Evolutionary conservation across 768 basidiomycete species (phyloP).

Genomic region (Rhodotorula toruloides): DNA sequence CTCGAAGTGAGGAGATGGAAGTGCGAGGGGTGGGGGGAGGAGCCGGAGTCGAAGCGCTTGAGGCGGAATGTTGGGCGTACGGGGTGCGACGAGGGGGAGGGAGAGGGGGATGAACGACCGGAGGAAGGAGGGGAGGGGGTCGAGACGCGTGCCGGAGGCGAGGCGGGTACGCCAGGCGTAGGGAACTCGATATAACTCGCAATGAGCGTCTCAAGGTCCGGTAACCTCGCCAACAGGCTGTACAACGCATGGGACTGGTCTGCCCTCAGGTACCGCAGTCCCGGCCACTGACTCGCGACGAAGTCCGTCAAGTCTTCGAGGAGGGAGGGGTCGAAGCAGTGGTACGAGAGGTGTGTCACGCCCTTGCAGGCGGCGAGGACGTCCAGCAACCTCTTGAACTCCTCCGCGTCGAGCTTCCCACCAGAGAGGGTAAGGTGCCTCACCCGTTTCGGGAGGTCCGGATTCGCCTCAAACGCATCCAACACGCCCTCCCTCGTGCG

Average conservation of each 20-base stretch:
- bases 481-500: neutral
- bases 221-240: constrained; percentile 1
- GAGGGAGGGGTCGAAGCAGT: constrained; percentile 17
- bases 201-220: constrained; percentile 25
- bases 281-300: constrained; percentile 12
- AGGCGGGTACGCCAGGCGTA: neutral
- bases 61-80: constrained; percentile 15
- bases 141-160: neutral
- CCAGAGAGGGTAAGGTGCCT: constrained; percentile 11
- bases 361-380: neutral
- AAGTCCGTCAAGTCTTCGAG: constrained; percentile 8
- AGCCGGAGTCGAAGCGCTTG: constrained; percentile 22
- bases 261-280: constrained; percentile 10
- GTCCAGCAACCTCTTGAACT: constrained; percentile 1
- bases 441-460: neutral
- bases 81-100: neutral
- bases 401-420: neutral
- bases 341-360: constrained; percentile 9
- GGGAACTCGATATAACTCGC: constrained; percentile 25
- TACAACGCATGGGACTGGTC: constrained; percentile 13
- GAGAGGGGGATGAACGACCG: neutral
- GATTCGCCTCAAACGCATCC: neutral
- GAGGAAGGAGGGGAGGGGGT: neutral
- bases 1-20: constrained; percentile 14
- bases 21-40: constrained; percentile 1